A percentile compares a stretch with the other conserved stretches of the same genome.
phyloP scores from a whole-genome alignment of 179 eudicot species.

The Heliamphora pulchella region DNA sequence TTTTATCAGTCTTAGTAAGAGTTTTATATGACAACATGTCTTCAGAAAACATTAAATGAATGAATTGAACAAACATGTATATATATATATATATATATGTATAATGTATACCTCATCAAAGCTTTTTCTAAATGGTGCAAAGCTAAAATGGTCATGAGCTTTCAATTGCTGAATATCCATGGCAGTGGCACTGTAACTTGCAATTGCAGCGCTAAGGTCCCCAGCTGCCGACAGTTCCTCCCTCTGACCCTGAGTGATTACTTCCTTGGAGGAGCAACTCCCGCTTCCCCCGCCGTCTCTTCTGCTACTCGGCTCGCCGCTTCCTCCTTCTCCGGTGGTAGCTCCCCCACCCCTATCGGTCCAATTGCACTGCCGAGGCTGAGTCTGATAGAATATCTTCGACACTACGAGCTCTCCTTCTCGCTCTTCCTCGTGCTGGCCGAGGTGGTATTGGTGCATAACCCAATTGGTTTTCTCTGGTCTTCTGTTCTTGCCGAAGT shows the following conservation, averaged over 20 bases:
- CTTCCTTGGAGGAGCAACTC: slow-evolving; percentile 48
- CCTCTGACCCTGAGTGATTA: slow-evolving; percentile 21
- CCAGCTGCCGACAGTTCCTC: slow-evolving; percentile 30
- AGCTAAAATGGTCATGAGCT: slow-evolving; percentile 50
- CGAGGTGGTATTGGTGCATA: slow-evolving; percentile 92
- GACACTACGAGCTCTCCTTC: slow-evolving; percentile 98
- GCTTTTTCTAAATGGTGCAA: slow-evolving; percentile 49
- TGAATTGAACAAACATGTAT: neutral
- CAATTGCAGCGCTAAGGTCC: slow-evolving; percentile 27
- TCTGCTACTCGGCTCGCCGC: slow-evolving; percentile 25
- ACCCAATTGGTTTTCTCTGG: slow-evolving; percentile 97
- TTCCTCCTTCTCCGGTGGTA: slow-evolving; percentile 21
- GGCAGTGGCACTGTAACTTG: slow-evolving; percentile 37
- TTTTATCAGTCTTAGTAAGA: too few species aligned
- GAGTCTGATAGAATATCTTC: slow-evolving; percentile 88
- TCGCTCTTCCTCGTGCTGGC: slow-evolving; percentile 75
- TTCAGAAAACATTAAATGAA: neutral
- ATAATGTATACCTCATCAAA: slow-evolving; percentile 58
- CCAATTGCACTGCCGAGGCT: slow-evolving; percentile 81
- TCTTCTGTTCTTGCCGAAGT: slow-evolving; percentile 76
- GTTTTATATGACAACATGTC: neutral
- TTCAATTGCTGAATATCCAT: slow-evolving; percentile 65
- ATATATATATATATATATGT: too few species aligned
- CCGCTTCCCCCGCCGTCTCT: slow-evolving; percentile 45
- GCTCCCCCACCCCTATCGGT: slow-evolving; percentile 26